phyloP scores from a whole-genome alignment of 1,139 yeast species.

The Kodamaea suecica region DNA sequence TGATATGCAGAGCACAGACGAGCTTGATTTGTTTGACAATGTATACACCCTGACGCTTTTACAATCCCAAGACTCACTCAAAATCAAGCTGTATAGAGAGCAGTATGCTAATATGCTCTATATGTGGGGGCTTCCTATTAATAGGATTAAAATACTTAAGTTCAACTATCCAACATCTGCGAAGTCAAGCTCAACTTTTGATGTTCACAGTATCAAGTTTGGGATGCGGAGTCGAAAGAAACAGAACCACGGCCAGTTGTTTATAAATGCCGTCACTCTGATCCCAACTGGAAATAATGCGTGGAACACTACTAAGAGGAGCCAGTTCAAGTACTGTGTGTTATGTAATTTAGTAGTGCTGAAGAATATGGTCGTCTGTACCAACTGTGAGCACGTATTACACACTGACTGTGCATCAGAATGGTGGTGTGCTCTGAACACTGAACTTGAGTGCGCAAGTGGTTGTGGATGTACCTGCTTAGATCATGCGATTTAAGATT shows the following conservation, averaged over 20 bases:
- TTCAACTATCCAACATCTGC: slow-evolving; percentile 48
- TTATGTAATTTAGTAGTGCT: slow-evolving; percentile 62
- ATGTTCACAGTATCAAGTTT: slow-evolving; percentile 39
- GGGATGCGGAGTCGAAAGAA: slow-evolving; percentile 34
- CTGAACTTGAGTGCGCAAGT: slow-evolving; percentile 64
- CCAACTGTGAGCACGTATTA: slow-evolving; percentile 70
- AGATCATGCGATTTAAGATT: slow-evolving; percentile 4
- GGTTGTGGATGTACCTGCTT: slow-evolving; percentile 89
- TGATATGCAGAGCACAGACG: slow-evolving; percentile 53
- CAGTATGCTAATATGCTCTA: slow-evolving; percentile 80
- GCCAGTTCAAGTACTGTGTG: slow-evolving; percentile 47
- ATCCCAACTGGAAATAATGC: slow-evolving; percentile 26
- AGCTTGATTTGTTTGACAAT: slow-evolving; percentile 53
- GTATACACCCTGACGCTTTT: slow-evolving; percentile 45
- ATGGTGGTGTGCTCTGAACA: slow-evolving; percentile 64
- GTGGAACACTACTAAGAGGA: slow-evolving; percentile 32
- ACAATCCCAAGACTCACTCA: slow-evolving; percentile 43
- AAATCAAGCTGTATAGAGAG: slow-evolving; percentile 53
- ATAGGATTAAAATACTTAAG: slow-evolving; percentile 73
- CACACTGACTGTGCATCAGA: slow-evolving; percentile 75
- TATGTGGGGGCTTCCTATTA: slow-evolving; percentile 79
- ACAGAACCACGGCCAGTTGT: slow-evolving; percentile 19
- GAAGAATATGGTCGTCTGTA: slow-evolving; percentile 65
- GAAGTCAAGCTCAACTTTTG: slow-evolving; percentile 20
- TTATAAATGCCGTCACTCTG: slow-evolving; percentile 26